Evolutionary conservation across 768 basidiomycete genomes (phyloP).

Genomic region (Agrocybe praecox): DNA sequence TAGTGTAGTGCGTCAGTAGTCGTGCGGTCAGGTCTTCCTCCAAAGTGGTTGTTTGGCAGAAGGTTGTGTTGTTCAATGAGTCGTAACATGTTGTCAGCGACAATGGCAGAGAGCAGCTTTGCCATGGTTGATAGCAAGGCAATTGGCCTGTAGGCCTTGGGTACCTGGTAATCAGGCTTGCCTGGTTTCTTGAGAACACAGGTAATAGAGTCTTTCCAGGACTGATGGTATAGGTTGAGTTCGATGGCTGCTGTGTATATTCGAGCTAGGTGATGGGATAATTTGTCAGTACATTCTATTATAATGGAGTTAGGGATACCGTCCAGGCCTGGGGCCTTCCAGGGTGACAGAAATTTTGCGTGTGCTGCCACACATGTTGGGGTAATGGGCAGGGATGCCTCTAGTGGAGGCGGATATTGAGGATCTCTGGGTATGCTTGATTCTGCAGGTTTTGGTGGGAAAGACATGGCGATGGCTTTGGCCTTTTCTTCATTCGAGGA

Average conservation of each 20-base stretch:
- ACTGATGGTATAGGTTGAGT: too few relatives aligned
- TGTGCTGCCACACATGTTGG: background rate
- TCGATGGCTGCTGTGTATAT: too few relatives aligned
- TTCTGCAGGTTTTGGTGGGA: conserved; percentile 16
- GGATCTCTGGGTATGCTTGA: background rate
- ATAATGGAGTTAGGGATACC: conserved; percentile 32
- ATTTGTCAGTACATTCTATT: conserved; percentile 18
- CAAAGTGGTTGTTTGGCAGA: conserved; percentile 32
- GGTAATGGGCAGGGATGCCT: background rate
- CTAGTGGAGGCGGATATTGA: background rate
- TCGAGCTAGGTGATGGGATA: conserved; percentile 22
- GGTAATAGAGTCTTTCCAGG: too few relatives aligned
- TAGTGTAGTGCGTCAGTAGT: too few relatives aligned
- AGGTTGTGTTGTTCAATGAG: conserved; percentile 29
- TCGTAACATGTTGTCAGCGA: conserved; percentile 22
- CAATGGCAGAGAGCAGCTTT: conserved; percentile 19
- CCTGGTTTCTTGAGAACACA: conserved; percentile 41
- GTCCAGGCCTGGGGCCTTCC: too few relatives aligned
- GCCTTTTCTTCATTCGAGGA: conserved; percentile 13
- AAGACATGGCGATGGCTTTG: conserved; percentile 1
- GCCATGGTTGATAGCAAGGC: conserved; percentile 31
- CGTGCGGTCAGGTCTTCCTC: too few relatives aligned
- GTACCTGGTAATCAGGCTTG: conserved; percentile 29
- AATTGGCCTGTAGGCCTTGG: conserved; percentile 35
- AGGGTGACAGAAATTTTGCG: background rate